Conservation (phyloP, 352 stramenopile genomes). For the Pythium sp. region DNA sequence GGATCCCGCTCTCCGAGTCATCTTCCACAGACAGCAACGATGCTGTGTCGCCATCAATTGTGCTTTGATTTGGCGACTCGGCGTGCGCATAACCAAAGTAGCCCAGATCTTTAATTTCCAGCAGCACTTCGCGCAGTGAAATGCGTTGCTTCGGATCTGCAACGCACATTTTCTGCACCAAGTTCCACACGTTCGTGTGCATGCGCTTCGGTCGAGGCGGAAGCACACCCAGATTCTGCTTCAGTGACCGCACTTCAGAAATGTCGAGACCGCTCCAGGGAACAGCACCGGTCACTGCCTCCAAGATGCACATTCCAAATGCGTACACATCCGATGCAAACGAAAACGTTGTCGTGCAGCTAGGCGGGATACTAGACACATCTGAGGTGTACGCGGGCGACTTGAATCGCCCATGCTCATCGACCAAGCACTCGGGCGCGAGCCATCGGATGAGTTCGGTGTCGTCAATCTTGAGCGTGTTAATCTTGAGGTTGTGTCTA, state of each 20-base stretch:
- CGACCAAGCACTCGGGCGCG: slow-evolving; percentile 56
- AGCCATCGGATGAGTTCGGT: slow-evolving; percentile 63
- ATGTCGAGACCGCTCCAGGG: slow-evolving; percentile 52
- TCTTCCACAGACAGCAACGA: not conserved
- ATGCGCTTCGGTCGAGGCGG: slow-evolving; percentile 47
- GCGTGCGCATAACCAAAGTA: slow-evolving; percentile 30
- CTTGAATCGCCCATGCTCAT: slow-evolving; percentile 28
- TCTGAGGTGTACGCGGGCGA: slow-evolving; percentile 29
- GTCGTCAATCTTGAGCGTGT: slow-evolving; percentile 33
- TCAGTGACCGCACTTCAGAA: slow-evolving; percentile 47
- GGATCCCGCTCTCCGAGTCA: not conserved
- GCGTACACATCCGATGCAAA: slow-evolving; percentile 65
- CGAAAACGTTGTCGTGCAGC: slow-evolving; percentile 23
- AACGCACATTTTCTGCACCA: slow-evolving; percentile 68
- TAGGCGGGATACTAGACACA: slow-evolving; percentile 8
- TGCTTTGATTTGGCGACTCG: slow-evolving; percentile 17
- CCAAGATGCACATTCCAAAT: slow-evolving; percentile 80
- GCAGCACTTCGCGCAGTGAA: slow-evolving; percentile 41
- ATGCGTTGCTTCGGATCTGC: slow-evolving; percentile 44
- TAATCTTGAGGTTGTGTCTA: slow-evolving; percentile 35
- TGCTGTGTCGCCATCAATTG: slow-evolving; percentile 3
- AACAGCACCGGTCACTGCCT: slow-evolving; percentile 46
- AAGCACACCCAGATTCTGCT: slow-evolving; percentile 45
- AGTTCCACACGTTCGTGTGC: slow-evolving; percentile 38
- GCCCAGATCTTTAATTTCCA: slow-evolving; percentile 45